Conservation (phyloP, 768 basidiomycete species). For the Tricholoma bakamatsutake region DNA sequence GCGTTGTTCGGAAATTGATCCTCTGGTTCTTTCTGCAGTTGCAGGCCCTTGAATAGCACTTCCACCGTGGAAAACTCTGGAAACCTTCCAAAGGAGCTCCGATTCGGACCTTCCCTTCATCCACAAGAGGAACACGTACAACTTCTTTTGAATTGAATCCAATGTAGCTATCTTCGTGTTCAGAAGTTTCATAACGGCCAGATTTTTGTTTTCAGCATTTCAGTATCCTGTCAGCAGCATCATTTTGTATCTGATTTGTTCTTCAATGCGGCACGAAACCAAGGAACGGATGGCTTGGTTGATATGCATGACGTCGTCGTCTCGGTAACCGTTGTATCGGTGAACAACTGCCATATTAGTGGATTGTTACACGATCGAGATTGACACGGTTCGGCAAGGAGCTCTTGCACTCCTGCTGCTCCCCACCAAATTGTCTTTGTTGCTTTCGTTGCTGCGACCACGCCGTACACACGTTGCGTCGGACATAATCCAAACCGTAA, state of each 20-base stretch:
- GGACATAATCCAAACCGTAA: neutral
- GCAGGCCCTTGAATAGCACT: neutral
- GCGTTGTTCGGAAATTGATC: too few relatives aligned
- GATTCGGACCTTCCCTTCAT: neutral
- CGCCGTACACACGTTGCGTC: neutral
- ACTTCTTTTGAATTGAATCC: neutral
- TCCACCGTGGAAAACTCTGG: neutral
- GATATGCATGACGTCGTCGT: slow-evolving; percentile 12
- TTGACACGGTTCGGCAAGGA: neutral
- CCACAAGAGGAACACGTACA: neutral
- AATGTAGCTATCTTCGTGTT: neutral
- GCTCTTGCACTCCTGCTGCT: neutral
- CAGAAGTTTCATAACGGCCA: too few relatives aligned
- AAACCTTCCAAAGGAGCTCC: neutral
- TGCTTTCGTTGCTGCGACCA: neutral
- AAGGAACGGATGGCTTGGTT: neutral
- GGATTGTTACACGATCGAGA: neutral
- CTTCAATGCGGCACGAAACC: neutral
- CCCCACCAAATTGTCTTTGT: neutral
- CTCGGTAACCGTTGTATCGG: slow-evolving; percentile 18
- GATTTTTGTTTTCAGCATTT: too few relatives aligned
- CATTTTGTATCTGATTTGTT: too few relatives aligned
- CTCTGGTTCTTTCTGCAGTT: neutral
- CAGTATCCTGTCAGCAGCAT: too few relatives aligned
- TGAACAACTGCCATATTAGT: slow-evolving; percentile 3